These are phyloP conservation scores for Xerocomus minutiporus DNA, from an alignment of 1,284 basidiomycete genomes.

Conservation along the genomic window DNA sequence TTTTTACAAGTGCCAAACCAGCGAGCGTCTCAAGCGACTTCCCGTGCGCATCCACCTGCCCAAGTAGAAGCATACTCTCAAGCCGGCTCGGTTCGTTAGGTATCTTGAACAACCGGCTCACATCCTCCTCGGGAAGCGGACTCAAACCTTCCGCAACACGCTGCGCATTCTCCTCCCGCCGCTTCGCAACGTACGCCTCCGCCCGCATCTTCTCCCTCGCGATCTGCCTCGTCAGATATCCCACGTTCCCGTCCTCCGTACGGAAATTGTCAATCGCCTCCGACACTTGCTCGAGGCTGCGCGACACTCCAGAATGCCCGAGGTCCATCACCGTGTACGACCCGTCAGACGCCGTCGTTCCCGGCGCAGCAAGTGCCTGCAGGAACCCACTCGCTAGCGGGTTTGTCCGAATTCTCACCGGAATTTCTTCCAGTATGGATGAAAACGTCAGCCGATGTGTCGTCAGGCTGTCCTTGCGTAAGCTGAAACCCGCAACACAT, in stretches of 20 bases:
- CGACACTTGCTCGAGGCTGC: constrained; percentile 77
- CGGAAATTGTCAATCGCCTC: constrained; percentile 83
- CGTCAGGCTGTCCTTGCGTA: constrained; percentile 56
- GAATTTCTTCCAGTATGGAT: constrained; percentile 86
- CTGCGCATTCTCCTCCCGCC: constrained; percentile 85
- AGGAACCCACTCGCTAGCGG: constrained; percentile 85
- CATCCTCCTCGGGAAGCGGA: constrained; percentile 84
- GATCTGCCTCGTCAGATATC: constrained; percentile 89
- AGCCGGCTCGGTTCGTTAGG: constrained; percentile 86
- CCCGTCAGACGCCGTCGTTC: constrained; percentile 36
- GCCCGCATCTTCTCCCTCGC: constrained; percentile 83
- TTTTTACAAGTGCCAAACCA: constrained; percentile 67
- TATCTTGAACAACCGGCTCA: constrained; percentile 81
- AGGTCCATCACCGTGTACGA: constrained; percentile 61
- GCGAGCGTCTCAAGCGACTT: constrained; percentile 73
- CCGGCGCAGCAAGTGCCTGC: constrained; percentile 55
- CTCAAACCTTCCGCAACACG: constrained; percentile 82
- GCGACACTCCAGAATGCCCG: constrained; percentile 54
- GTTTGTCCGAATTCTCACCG: constrained; percentile 85
- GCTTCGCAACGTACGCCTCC: constrained; percentile 76
- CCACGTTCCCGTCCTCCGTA: constrained; percentile 90
- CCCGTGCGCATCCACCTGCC: constrained; percentile 83
- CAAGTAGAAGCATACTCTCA: constrained; percentile 82
- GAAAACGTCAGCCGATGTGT: constrained; percentile 87
- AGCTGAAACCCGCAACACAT: not conserved